Base-by-base conservation (phyloP, 306 rosid species). In the Prunus mongolica region DNA sequence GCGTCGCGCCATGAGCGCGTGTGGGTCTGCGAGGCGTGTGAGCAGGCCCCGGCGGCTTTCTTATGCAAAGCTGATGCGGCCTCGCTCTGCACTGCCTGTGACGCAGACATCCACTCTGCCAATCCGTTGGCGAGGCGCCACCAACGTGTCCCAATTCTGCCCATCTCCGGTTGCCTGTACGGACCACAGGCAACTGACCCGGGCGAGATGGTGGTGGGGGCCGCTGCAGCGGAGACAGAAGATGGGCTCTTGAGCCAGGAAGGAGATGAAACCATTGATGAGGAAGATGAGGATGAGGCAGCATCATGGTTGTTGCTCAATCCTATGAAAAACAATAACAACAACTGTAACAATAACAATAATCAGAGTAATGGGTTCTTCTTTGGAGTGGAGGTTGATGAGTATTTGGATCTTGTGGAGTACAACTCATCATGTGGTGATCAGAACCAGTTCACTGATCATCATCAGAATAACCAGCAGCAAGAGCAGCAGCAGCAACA, bases 61-160 rank as follows among this genome's bases (percentile, higher is more conserved):
- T 76, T 95, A 12, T 95, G 98, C 84, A 95, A 92, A 69, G 98
- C 98, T 0, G 98, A 95, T 56, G 93, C 96, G 0, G 98, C 98
- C 0, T 95, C 98, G 0, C 98, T 95, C 18, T 95, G 98, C 70
- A 19, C 87, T 12, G 32, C 92, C 15, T 95, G 98, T 77, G 98
- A 95, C 54, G 92, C 93, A 0, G 96, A 89, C 28, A 89, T 92
- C 84, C 98, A 95, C 85, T 86, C 98, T 2, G 97, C 98, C 7
- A 95, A 95, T 67, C 97, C 97, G 0, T 91, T 95, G 1, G 96
- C 98, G 4, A 73, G 96, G 81, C 98, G 98, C 44, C 98, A 95
- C 88, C 97, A 90, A 56, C 97, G 98, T 0, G 95, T 92, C 14
- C 93, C 97, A 10, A 84, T 93, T 22, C 83, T 80, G 12, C 92